Conservation (phyloP, 2,329 filamentous ascomycete genomes). For the Cercospora sp. region DNA sequence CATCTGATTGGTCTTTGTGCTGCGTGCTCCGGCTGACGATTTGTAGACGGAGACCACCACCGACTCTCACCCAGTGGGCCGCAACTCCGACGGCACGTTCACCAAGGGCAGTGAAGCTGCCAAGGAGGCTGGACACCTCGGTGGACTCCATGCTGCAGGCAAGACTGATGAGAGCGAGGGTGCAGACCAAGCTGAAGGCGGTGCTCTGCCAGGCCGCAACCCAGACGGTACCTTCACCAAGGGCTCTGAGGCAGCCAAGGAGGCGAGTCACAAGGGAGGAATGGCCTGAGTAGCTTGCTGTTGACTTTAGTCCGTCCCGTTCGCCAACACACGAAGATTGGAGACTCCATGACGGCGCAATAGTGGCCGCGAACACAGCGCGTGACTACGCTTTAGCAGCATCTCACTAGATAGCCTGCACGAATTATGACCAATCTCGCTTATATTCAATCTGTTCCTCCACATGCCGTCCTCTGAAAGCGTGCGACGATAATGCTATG, state of each 20-base stretch:
- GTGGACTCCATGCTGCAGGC: constrained; percentile 23
- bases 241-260: constrained; percentile 34
- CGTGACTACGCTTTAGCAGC: neutral
- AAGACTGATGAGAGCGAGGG: constrained; percentile 19
- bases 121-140: constrained; percentile 29
- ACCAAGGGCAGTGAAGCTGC: constrained; percentile 28
- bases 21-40: neutral
- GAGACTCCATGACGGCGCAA: neutral
- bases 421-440: no score
- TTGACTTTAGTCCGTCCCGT: neutral
- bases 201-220: constrained; percentile 36
- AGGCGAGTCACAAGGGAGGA: constrained; percentile 31
- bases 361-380: neutral
- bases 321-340: neutral
- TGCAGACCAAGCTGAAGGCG: constrained; percentile 31
- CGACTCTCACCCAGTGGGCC: constrained; percentile 24
- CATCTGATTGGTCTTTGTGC: neutral
- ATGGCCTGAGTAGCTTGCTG: constrained; percentile 7
- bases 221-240: constrained; percentile 35
- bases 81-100: constrained; percentile 31
- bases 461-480: neutral
- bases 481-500: neutral
- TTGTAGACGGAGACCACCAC: neutral
- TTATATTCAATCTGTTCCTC: no score
- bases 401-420: neutral